Base-by-base conservation (phyloP, 257 asterid species). In the Capsicum baccatum region DNA sequence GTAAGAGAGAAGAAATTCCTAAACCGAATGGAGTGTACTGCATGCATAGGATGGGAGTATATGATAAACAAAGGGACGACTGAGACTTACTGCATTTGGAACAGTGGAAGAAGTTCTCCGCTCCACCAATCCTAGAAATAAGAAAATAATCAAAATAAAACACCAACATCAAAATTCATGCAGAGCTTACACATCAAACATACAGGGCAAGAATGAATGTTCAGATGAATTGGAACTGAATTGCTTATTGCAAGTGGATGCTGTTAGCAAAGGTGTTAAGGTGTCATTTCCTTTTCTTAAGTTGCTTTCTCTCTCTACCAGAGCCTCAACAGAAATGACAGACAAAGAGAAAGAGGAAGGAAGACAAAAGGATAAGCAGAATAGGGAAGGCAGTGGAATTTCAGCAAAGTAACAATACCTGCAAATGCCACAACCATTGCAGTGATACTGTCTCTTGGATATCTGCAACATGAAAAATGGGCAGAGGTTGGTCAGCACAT, bases 371-470 rank as follows among this genome's bases (percentile, higher is more conserved):
- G 56, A 66, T n/a, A 48, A 33, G 79, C 42, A 59, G 56, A 74
- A 81, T 15, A 16, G 16, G 64, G 5, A 78, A 52, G 82, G 82
- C 50, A 26, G 10, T 35, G 12, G 10, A 78, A 78, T 78, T 54
- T 78, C 33, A 83, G 8, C 37, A 0, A 42, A 59, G 71, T 21
- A 79, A 84, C 59, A 9, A 39, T 89, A 94, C 99, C 99, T 92
- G 95, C 99, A 95, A 59, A 95, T 95, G 87, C 99, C 98, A 81
- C 99, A 95, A 21, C 93, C 97, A 54, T 88, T 80, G 70, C 99
- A 95, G 83, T 95, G 99, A 70, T 88, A 94, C 92, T 95, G 99
- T 83, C 86, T 84, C 81, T 95, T 95, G 42, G 94, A 92, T n/a
- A 88, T 89, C 97, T 94, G 94, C 92, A 89, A 79, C 86, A 54